phyloP scores from a whole-genome alignment of 352 stramenopile species.

The Phytophthora citricola region DNA sequence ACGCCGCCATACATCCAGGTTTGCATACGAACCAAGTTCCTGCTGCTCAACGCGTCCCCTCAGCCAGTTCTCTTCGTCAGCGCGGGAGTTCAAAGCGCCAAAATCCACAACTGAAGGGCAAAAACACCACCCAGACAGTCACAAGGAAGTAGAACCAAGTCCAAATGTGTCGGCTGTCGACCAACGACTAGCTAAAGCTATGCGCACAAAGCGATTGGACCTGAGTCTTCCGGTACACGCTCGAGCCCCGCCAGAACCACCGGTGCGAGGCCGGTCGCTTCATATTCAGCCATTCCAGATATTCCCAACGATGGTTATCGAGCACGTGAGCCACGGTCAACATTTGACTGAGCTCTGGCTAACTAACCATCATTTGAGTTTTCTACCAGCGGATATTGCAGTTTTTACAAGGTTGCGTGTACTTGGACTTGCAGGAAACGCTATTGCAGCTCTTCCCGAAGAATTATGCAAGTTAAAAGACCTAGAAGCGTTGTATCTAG shows the following conservation, averaged over 20 bases:
- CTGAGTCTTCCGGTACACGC: constrained; percentile 37
- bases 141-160: constrained; percentile 4
- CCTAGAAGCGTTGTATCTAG: constrained; percentile 70
- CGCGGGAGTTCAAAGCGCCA: constrained; percentile 24
- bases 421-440: constrained; percentile 67
- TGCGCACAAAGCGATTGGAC: constrained; percentile 45
- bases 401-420: constrained; percentile 55
- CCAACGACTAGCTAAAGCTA: constrained; percentile 34
- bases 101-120: constrained; percentile 18
- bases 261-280: background rate
- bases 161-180: constrained; percentile 23
- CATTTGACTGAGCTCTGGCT: constrained; percentile 68
- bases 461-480: constrained; percentile 39
- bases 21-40: constrained; percentile 9
- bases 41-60: constrained; percentile 2
- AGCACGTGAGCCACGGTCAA: constrained; percentile 36
- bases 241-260: constrained; percentile 1
- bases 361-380: constrained; percentile 61
- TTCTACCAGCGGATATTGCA: constrained; percentile 55
- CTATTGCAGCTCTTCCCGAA: constrained; percentile 49
- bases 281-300: constrained; percentile 35
- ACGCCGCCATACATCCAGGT: background rate
- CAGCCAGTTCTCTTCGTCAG: constrained; percentile 7
- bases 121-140: constrained; percentile 11
- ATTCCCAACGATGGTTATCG: constrained; percentile 51